phyloP scores from a whole-genome alignment of 257 asterid genomes.

The Fraxinus pennsylvanica region DNA sequence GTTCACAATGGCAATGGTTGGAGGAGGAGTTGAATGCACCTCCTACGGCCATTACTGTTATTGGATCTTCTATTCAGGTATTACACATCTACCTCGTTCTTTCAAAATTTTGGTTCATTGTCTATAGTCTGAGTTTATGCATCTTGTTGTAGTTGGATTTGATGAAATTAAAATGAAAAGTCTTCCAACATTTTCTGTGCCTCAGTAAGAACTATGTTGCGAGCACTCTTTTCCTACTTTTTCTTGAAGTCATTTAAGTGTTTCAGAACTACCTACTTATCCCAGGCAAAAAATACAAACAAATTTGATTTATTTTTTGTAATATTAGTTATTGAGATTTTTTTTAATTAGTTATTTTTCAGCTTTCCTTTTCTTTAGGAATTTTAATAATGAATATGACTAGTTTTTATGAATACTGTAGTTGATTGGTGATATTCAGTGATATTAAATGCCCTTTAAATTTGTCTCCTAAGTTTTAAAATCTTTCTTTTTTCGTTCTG shows the following conservation, averaged over 20 bases:
- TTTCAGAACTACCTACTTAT: background rate
- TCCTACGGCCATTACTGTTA: slow-evolving; percentile 31
- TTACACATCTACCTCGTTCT: background rate
- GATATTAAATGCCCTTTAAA: background rate
- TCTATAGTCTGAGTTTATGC: background rate
- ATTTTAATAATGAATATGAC: background rate
- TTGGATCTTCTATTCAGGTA: slow-evolving; percentile 41
- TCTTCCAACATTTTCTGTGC: background rate
- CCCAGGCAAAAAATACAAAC: background rate
- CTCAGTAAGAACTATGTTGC: background rate
- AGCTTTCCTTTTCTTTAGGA: background rate
- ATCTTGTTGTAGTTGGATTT: background rate
- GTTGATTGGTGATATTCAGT: background rate
- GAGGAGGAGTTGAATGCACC: slow-evolving; percentile 33
- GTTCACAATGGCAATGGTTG: slow-evolving; percentile 37
- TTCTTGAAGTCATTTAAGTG: background rate
- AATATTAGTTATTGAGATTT: background rate
- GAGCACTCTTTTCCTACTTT: background rate
- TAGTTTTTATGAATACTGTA: background rate
- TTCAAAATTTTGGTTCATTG: background rate
- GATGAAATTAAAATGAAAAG: background rate
- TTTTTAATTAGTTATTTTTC: background rate
- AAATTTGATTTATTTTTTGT: background rate
- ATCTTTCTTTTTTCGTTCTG: background rate
- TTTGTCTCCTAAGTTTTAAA: background rate